phyloP scores from a whole-genome alignment of 306 rosid genomes.

The Luffa acutangula region DNA sequence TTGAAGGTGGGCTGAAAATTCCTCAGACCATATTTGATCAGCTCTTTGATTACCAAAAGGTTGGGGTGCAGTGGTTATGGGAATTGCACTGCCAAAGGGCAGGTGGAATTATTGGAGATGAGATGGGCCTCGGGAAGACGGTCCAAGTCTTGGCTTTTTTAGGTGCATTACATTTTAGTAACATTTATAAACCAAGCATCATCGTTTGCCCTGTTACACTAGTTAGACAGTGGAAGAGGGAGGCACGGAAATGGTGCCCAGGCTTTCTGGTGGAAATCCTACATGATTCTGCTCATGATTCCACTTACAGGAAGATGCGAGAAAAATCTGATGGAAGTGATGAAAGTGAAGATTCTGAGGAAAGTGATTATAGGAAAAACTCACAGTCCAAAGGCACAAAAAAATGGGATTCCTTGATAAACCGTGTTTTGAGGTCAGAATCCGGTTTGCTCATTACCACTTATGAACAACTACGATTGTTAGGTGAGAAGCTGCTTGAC shows the following conservation, averaged over 20 bases:
- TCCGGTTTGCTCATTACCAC: slow-evolving; percentile 90
- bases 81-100: slow-evolving; percentile 97
- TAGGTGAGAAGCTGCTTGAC: slow-evolving; percentile 73
- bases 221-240: slow-evolving; percentile 93
- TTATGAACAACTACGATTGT: slow-evolving; percentile 84
- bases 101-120: slow-evolving; percentile 98
- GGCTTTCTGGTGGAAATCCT: slow-evolving; percentile 68
- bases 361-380: slow-evolving; percentile 35
- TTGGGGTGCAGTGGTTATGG: slow-evolving; percentile 98
- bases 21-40: slow-evolving; percentile 54
- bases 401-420: slow-evolving; percentile 77
- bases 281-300: slow-evolving; percentile 82
- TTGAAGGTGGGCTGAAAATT: slow-evolving; percentile 87
- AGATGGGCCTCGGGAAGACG: slow-evolving; percentile 99
- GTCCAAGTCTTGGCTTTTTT: slow-evolving; percentile 86
- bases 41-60: slow-evolving; percentile 95
- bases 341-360: slow-evolving; percentile 51
- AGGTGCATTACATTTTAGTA: slow-evolving; percentile 88
- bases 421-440: slow-evolving; percentile 56
- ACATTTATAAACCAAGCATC: slow-evolving; percentile 82
- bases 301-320: slow-evolving; percentile 37
- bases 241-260: slow-evolving; percentile 83
- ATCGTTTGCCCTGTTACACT: slow-evolving; percentile 91
- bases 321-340: slow-evolving; percentile 62
- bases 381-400: slow-evolving; percentile 31